phyloP scores from a whole-genome alignment of 139 green algal species.

The Limnomonas spitsbergensis region DNA sequence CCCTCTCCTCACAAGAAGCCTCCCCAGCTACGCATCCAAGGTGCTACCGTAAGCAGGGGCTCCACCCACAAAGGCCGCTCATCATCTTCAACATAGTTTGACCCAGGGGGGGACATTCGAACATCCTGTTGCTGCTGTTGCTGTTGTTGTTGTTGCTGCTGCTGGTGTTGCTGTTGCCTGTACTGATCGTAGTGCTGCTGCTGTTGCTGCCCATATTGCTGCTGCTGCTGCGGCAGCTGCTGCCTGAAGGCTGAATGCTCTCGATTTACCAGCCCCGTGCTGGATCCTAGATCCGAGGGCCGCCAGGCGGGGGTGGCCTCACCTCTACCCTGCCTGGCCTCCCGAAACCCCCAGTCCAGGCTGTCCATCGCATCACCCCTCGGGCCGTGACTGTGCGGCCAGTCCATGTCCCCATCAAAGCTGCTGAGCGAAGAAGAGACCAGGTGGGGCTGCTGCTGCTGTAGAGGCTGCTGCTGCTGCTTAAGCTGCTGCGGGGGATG shows the following conservation, averaged over 20 bases:
- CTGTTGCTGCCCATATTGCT: too few relatives aligned
- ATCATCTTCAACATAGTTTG: not conserved
- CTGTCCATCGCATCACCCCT: not conserved
- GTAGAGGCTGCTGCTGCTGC: not conserved
- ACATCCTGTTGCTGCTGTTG: constrained; percentile 2
- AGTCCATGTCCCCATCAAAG: constrained; percentile 1
- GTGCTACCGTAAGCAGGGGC: not conserved
- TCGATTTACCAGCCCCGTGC: not conserved
- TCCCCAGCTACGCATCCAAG: constrained; percentile 11
- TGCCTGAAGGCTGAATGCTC: not conserved
- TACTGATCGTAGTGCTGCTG: not conserved
- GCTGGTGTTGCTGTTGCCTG: not conserved
- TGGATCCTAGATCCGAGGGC: too few relatives aligned
- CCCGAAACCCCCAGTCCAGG: not conserved
- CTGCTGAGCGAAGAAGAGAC: not conserved
- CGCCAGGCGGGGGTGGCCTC: too few relatives aligned
- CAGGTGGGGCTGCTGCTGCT: not conserved
- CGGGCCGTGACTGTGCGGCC: not conserved
- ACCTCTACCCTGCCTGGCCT: too few relatives aligned
- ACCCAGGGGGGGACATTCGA: too few relatives aligned
- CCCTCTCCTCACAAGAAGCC: constrained; percentile 9
- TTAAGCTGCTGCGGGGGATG: too few relatives aligned
- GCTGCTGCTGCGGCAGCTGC: not conserved
- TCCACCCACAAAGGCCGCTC: not conserved
- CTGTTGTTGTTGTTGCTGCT: not conserved